Evolutionary conservation across 2,329 filamentous ascomycete species (phyloP).

Genomic region (Botrytis byssoidea): DNA sequence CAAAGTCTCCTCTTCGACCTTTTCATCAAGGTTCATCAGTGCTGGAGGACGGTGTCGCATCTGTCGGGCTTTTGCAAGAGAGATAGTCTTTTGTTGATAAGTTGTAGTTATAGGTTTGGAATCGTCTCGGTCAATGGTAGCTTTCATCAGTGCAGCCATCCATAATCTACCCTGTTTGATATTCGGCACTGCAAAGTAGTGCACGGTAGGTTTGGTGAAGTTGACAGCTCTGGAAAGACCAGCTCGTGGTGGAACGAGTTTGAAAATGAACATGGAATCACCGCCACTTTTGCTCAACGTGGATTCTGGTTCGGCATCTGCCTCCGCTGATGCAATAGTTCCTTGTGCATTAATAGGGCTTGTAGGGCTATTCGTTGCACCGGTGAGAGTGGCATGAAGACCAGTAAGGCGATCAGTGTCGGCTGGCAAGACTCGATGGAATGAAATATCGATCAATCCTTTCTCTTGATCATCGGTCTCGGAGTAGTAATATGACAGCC

Average conservation of each 20-base stretch:
- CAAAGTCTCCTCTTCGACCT: slow-evolving; percentile 37
- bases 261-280: slow-evolving; percentile 93
- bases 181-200: slow-evolving; percentile 96
- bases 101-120: slow-evolving; percentile 78
- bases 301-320: slow-evolving; percentile 42
- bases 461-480: slow-evolving; percentile 91
- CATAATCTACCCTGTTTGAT: slow-evolving; percentile 84
- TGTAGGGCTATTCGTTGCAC: slow-evolving; percentile 68
- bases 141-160: slow-evolving; percentile 99
- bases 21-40: slow-evolving; percentile 67
- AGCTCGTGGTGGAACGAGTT: slow-evolving; percentile 85
- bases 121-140: slow-evolving; percentile 92
- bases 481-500: slow-evolving; percentile 93
- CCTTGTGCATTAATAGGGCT: slow-evolving; percentile 48
- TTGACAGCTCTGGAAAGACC: slow-evolving; percentile 88
- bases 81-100: slow-evolving; percentile 97
- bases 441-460: slow-evolving; percentile 95
- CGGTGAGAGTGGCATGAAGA: slow-evolving; percentile 86
- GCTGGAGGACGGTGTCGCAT: slow-evolving; percentile 90
- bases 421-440: slow-evolving; percentile 92
- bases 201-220: slow-evolving; percentile 95
- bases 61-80: slow-evolving; percentile 79
- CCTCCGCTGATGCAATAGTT: slow-evolving; percentile 46
- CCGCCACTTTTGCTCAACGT: slow-evolving; percentile 43
- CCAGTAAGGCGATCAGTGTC: slow-evolving; percentile 89